Base-by-base conservation (phyloP, 768 basidiomycete species). In the Trametes coccinea region DNA sequence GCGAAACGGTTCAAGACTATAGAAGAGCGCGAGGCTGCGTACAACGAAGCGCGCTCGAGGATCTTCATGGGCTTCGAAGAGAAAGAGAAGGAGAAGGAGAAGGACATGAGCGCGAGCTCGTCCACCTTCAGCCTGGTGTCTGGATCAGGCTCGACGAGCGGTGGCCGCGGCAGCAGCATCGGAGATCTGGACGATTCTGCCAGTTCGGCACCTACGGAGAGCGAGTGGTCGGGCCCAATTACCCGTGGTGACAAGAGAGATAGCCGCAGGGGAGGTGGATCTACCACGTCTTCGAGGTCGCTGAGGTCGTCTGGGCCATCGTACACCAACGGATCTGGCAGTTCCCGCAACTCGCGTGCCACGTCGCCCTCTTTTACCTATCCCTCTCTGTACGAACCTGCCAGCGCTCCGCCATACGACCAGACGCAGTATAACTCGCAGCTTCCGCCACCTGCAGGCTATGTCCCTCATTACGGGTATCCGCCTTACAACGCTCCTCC, bases 1-100 rank as follows among this genome's bases (percentile, higher is more conserved):
- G 81, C 74, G 68, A 91, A 88, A 77, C 86, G 89, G 70, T 81
- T 82, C 33, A 84, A 85, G 78, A 93, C 93, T 2, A 86, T 94
- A 27, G 89, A 90, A 68, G 87, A 94, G 72, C 88, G 92, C 34
- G 91, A 90, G 70, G 93, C 90, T 0, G 93, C 91, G n/a, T 94
- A 94, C 67, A 89, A 90, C 55, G 87, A 91, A 73, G 92, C 92
- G 31, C 84, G 93, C 48, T 88, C 85, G 40, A 84, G 92, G 58
- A 94, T 94, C 66, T 94, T 94, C 76, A 88, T 90, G 84, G 87
- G 76, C 65, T 91, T 92, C 66, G 82, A 90, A 71, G 89, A 90
- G 58, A 84, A 80, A 65, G 70, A 71, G 34, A 74, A 76, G 60
- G 79, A 77, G 67, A 87, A 86, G 70, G 84, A 83, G 59, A 85